phyloP scores from a whole-genome alignment of 192 early-diverging fungal species.

The Coemansia sp. region DNA sequence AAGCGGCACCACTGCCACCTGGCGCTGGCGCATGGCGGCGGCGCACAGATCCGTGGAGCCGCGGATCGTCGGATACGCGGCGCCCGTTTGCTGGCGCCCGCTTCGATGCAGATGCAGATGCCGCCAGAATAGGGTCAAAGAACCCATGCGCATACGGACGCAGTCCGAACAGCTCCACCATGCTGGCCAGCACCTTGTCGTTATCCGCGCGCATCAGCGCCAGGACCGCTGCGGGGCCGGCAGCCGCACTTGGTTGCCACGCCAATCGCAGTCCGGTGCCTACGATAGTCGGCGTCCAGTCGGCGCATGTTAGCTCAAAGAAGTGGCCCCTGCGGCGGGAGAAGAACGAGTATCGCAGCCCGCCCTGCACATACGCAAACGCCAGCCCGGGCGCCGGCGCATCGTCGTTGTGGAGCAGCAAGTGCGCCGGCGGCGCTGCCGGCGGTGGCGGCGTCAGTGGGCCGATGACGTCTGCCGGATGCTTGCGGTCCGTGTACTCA shows the following conservation, averaged over 20 bases:
- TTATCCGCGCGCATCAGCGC: slow-evolving; percentile 19
- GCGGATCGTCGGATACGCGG: slow-evolving; percentile 27
- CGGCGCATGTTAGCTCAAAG: slow-evolving; percentile 49
- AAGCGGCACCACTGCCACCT: background rate
- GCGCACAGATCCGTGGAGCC: slow-evolving; percentile 5
- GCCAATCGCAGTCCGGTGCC: slow-evolving; percentile 26
- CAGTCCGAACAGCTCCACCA: slow-evolving; percentile 54
- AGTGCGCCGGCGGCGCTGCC: background rate
- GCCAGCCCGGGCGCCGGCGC: slow-evolving; percentile 15
- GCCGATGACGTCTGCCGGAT: background rate
- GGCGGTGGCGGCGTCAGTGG: slow-evolving; percentile 10
- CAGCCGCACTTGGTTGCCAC: slow-evolving; percentile 21
- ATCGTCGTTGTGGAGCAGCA: background rate
- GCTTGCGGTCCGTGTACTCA: slow-evolving; percentile 22
- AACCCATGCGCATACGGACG: slow-evolving; percentile 43
- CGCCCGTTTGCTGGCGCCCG: slow-evolving; percentile 7
- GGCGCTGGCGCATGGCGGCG: slow-evolving; percentile 6
- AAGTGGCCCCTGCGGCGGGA: slow-evolving; percentile 44
- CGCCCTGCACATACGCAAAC: slow-evolving; percentile 46
- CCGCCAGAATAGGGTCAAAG: slow-evolving; percentile 30
- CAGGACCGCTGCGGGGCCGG: background rate
- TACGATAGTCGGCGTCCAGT: slow-evolving; percentile 44
- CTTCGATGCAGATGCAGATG: background rate
- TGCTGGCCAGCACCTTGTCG: slow-evolving; percentile 39
- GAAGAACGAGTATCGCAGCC: slow-evolving; percentile 45